Evolutionary conservation across 1,139 yeast species (phyloP).

Genomic region (Taphrina flavorubra): DNA sequence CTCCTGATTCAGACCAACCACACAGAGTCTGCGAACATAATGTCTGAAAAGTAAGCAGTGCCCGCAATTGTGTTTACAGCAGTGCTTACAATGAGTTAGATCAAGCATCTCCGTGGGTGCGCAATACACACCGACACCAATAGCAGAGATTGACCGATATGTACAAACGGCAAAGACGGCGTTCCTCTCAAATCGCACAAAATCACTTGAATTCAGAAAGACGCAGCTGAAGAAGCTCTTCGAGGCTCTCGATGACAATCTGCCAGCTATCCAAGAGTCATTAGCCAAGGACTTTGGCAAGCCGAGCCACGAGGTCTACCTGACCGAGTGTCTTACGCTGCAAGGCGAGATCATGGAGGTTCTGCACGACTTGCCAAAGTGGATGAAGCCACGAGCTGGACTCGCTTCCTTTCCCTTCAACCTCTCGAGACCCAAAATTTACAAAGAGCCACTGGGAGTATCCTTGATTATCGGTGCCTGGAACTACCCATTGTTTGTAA

Average conservation of each 20-base stretch:
- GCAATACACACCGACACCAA: constrained; percentile 19
- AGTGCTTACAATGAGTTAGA: neutral
- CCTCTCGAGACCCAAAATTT: constrained; percentile 19
- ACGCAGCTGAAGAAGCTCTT: constrained; percentile 71
- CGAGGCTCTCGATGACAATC: constrained; percentile 68
- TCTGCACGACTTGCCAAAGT: constrained; percentile 64
- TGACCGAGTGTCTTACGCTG: constrained; percentile 62
- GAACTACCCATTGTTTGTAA: constrained; percentile 77
- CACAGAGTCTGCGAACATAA: neutral
- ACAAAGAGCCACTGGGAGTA: constrained; percentile 38
- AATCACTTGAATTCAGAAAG: constrained; percentile 63
- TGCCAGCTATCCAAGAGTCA: constrained; percentile 63
- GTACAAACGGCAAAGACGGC: constrained; percentile 45
- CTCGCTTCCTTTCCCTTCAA: constrained; percentile 33
- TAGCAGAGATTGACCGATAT: constrained; percentile 26
- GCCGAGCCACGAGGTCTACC: constrained; percentile 63
- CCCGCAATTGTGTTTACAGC: neutral
- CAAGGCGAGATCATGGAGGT: constrained; percentile 65
- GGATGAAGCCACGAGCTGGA: constrained; percentile 63
- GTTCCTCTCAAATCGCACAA: constrained; percentile 60
- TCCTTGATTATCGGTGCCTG: constrained; percentile 56
- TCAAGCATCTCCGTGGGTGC: constrained; percentile 1
- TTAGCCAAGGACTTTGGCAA: constrained; percentile 71
- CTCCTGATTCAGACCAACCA: too few species aligned
- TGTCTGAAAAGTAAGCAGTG: neutral